phyloP scores from a whole-genome alignment of 345 rosid genomes.

The Gossypium ekmanianum region DNA sequence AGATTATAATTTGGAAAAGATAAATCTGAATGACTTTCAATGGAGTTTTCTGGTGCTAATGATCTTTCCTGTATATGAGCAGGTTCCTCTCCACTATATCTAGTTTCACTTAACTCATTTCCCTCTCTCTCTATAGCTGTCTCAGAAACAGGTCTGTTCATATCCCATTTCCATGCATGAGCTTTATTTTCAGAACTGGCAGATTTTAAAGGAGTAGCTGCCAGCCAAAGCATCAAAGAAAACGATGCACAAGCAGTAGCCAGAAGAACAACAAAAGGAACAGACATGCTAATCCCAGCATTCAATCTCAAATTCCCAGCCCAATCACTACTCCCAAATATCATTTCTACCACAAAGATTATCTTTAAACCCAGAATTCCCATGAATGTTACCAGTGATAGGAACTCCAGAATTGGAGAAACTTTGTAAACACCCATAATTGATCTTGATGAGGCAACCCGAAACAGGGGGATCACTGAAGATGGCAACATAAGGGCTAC shows the following conservation, averaged over 20 bases:
- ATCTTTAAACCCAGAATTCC: slow-evolving; percentile 76
- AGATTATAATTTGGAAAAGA: slow-evolving; percentile 35
- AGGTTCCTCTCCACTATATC: slow-evolving; percentile 27
- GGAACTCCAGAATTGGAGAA: slow-evolving; percentile 69
- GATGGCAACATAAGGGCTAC: slow-evolving; percentile 86
- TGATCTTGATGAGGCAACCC: slow-evolving; percentile 77
- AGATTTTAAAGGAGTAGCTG: slow-evolving; percentile 83
- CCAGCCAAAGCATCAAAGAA: slow-evolving; percentile 84
- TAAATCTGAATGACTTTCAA: slow-evolving; percentile 36
- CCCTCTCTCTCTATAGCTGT: slow-evolving; percentile 36
- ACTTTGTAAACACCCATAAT: slow-evolving; percentile 84
- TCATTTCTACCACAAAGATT: slow-evolving; percentile 75
- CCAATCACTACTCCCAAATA: slow-evolving; percentile 94
- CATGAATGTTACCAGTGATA: slow-evolving; percentile 52
- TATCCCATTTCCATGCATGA: slow-evolving; percentile 57
- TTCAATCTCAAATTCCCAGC: slow-evolving; percentile 76
- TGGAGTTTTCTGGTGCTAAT: slow-evolving; percentile 28
- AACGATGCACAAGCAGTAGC: slow-evolving; percentile 61
- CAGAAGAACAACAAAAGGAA: slow-evolving; percentile 56
- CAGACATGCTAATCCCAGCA: slow-evolving; percentile 44
- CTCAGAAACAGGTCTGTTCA: slow-evolving; percentile 33
- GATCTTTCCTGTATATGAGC: slow-evolving; percentile 31
- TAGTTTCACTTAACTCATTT: slow-evolving; percentile 33
- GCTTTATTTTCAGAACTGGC: slow-evolving; percentile 48
- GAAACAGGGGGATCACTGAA: slow-evolving; percentile 85